phyloP scores from a whole-genome alignment of 192 early-diverging fungal species.

The Mycoemilia scoparia region DNA sequence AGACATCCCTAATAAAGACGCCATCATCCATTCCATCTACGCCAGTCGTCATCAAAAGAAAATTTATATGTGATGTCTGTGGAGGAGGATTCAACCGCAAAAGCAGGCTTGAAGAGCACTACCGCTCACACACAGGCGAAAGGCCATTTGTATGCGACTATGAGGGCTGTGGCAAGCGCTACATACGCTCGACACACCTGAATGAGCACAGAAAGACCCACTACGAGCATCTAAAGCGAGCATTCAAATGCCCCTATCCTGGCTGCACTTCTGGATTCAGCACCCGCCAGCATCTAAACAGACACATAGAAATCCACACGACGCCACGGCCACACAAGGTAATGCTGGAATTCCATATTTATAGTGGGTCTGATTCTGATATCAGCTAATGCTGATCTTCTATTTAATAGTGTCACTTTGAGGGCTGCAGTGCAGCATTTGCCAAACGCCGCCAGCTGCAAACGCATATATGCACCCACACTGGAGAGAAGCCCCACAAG shows the following conservation, averaged over 20 bases:
- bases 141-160: conserved; percentile 52
- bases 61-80: conserved; percentile 10
- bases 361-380: no score
- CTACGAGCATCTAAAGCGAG: neutral
- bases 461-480: conserved; percentile 20
- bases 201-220: conserved; percentile 11
- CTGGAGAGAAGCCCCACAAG: conserved; percentile 14
- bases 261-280: conserved; percentile 18
- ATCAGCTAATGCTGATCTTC: no score
- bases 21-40: no score
- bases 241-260: conserved; percentile 8
- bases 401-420: conserved; percentile 10
- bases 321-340: conserved; percentile 9
- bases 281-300: conserved; percentile 29
- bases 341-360: no score
- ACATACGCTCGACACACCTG: conserved; percentile 30
- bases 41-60: no score
- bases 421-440: conserved; percentile 17
- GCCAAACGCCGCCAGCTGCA: conserved; percentile 26
- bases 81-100: conserved; percentile 9
- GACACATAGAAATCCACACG: conserved; percentile 24
- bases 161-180: conserved; percentile 52
- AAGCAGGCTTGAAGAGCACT: conserved; percentile 32
- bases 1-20: no score
- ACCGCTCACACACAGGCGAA: conserved; percentile 53